phyloP scores from a whole-genome alignment of 306 rosid genomes.

The Malus fusca region DNA sequence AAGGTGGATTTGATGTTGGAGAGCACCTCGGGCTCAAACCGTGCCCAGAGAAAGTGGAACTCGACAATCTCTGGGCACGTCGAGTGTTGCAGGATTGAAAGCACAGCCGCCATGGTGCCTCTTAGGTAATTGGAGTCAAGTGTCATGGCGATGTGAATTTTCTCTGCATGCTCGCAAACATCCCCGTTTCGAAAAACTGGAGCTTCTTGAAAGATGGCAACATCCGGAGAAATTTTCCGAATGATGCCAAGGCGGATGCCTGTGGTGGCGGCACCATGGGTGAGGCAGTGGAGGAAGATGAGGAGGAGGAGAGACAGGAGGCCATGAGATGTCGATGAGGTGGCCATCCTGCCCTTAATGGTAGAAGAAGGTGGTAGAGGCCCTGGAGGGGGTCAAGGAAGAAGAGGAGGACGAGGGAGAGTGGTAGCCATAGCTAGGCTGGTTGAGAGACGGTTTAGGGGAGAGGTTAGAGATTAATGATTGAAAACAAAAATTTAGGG shows the following conservation, averaged over 20 bases:
- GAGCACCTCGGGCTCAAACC: constrained; percentile 49
- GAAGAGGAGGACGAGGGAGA: constrained; percentile 12
- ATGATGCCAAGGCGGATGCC: constrained; percentile 41
- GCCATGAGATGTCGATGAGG: constrained; percentile 24
- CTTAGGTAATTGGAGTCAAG: constrained; percentile 75
- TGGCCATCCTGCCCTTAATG: constrained; percentile 72
- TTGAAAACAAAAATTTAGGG: background rate
- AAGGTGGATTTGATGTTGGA: constrained; percentile 63
- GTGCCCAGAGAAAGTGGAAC: constrained; percentile 70
- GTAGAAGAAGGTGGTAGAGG: constrained; percentile 1
- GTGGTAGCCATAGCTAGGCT: constrained; percentile 39
- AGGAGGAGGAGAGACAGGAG: constrained; percentile 45
- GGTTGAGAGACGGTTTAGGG: constrained; percentile 31
- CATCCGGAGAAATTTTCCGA: constrained; percentile 32
- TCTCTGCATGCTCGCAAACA: constrained; percentile 30
- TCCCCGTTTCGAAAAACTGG: constrained; percentile 59
- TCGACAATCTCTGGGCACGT: constrained; percentile 66
- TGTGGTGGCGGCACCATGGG: constrained; percentile 5
- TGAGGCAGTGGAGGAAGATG: background rate
- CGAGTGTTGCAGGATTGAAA: constrained; percentile 69
- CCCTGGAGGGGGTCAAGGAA: constrained; percentile 27
- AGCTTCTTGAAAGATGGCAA: constrained; percentile 61
- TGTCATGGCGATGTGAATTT: constrained; percentile 74
- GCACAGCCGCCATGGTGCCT: constrained; percentile 77
- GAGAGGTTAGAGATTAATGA: constrained; percentile 29